Evolutionary conservation across 2,329 filamentous ascomycete species (phyloP).

Genomic region (Coleophoma crateriformis): DNA sequence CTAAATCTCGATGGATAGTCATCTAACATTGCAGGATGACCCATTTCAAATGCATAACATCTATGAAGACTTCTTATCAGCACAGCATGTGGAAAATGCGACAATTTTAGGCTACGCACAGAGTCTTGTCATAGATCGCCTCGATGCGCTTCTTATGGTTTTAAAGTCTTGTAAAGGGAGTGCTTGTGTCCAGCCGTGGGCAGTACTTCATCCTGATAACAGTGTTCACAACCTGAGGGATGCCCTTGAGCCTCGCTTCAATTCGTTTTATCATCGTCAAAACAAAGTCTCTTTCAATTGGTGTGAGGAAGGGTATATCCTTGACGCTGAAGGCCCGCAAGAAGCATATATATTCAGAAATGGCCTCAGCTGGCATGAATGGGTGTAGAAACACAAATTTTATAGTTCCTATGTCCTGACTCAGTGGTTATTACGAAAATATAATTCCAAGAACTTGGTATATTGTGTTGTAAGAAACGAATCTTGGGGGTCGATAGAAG

Average conservation of each 20-base stretch:
- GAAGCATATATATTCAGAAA: not conserved
- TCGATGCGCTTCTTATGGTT: constrained; percentile 53
- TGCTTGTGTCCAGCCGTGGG: constrained; percentile 50
- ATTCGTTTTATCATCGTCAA: constrained; percentile 43
- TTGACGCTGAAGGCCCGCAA: constrained; percentile 48
- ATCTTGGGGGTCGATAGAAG: too few relatives aligned
- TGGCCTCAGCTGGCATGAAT: not conserved
- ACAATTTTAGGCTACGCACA: constrained; percentile 28
- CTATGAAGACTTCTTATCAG: constrained; percentile 30
- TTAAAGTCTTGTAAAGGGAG: constrained; percentile 53
- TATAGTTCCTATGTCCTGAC: too few relatives aligned
- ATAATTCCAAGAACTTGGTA: too few relatives aligned
- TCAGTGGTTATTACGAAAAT: too few relatives aligned
- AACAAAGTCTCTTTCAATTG: constrained; percentile 45
- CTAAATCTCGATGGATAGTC: constrained; percentile 2
- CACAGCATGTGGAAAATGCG: constrained; percentile 10
- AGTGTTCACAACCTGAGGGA: constrained; percentile 42
- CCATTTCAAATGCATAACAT: constrained; percentile 44
- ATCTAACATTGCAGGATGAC: constrained; percentile 32
- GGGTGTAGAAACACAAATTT: not conserved
- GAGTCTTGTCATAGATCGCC: constrained; percentile 36
- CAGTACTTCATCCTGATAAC: constrained; percentile 45
- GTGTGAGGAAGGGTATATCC: constrained; percentile 49
- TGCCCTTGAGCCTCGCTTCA: constrained; percentile 39
- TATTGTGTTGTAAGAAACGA: too few relatives aligned